These are phyloP conservation scores for Colletotrichum caudatum DNA, from an alignment of 2,329 filamentous ascomycete genomes.

Conservation along the genomic window DNA sequence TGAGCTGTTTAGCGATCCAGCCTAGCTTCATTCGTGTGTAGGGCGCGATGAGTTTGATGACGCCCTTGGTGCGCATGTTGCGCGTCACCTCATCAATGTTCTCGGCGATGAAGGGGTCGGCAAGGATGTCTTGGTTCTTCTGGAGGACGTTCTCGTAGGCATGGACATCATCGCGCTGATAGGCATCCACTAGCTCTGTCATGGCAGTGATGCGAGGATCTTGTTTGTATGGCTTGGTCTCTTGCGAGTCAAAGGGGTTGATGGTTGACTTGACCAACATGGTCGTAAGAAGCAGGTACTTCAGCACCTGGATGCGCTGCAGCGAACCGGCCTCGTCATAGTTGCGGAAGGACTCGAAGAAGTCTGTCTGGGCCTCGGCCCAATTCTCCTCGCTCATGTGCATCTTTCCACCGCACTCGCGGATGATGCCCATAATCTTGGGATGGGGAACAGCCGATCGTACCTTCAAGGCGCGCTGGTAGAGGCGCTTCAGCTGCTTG, in stretches of 20 bases:
- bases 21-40: constrained; percentile 91
- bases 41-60: constrained; percentile 91
- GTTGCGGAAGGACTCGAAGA: constrained; percentile 98
- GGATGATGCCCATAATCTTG: constrained; percentile 99
- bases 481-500: constrained; percentile 93
- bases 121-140: constrained; percentile 87
- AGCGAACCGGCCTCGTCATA: constrained; percentile 98
- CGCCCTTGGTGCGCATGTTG: constrained; percentile 96
- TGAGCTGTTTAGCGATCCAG: constrained; percentile 90
- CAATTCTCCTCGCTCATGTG: constrained; percentile 99
- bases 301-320: constrained; percentile 96
- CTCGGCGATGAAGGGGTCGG: constrained; percentile 96
- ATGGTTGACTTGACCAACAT: constrained; percentile 99
- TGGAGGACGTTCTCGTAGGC: constrained; percentile 89
- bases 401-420: constrained; percentile 99
- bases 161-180: constrained; percentile 94
- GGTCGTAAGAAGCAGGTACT: constrained; percentile 94
- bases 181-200: constrained; percentile 96
- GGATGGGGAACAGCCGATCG: constrained; percentile 98
- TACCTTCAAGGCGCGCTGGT: constrained; percentile 90
- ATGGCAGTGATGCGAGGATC: constrained; percentile 96
- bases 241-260: constrained; percentile 98
- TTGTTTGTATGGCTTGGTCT: constrained; percentile 97
- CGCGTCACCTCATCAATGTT: constrained; percentile 99
- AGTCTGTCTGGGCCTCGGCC: constrained; percentile 96